Evolutionary conservation across 257 asterid species (phyloP).

Genomic region (Solanum sitiens): DNA sequence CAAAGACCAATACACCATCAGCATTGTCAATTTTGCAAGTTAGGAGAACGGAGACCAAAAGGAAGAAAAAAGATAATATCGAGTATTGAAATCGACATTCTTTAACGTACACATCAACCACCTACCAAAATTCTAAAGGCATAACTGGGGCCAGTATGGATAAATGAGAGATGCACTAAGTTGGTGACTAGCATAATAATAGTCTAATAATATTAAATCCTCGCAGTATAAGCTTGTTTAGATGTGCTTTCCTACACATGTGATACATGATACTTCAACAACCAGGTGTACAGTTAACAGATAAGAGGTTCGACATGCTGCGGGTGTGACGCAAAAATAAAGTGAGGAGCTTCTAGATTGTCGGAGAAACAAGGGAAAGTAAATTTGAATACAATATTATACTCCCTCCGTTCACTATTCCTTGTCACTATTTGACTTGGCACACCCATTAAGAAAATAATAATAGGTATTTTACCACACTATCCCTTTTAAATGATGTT

Average conservation of each 20-base stretch:
- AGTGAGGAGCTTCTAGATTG: neutral
- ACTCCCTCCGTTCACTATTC: neutral
- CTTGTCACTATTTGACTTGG: neutral
- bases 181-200: neutral
- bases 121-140: neutral
- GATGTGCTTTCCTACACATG: neutral
- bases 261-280: neutral
- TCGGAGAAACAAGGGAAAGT: neutral
- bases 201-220: neutral
- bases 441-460: neutral
- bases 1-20: neutral
- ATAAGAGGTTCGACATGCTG: neutral
- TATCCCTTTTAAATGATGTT: neutral
- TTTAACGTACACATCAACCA: neutral
- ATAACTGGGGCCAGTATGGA: neutral
- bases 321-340: neutral
- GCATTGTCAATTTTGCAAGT: neutral
- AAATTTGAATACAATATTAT: neutral
- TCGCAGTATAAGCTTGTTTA: neutral
- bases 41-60: neutral
- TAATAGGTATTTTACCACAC: neutral
- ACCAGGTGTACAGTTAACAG: neutral
- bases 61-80: neutral
- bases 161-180: neutral
- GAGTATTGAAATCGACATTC: neutral